Evolutionary conservation across 768 basidiomycete genomes (phyloP).

Genomic region (Naganishia onofrii): DNA sequence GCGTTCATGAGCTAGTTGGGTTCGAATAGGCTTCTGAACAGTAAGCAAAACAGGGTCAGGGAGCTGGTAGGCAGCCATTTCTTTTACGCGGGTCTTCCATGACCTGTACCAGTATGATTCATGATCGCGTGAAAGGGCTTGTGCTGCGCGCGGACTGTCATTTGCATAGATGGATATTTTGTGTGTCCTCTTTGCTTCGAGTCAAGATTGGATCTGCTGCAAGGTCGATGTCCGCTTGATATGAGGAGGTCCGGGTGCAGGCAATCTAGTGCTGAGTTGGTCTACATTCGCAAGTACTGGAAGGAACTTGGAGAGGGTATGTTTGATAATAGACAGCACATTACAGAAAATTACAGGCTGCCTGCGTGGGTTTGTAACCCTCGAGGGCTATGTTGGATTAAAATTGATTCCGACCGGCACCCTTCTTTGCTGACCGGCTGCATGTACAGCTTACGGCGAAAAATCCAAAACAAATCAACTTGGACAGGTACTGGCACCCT

Average conservation of each 20-base stretch:
- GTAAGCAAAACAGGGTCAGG: neutral
- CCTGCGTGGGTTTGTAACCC: no score
- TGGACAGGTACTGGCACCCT: neutral
- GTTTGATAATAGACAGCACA: no score
- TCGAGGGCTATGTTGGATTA: neutral
- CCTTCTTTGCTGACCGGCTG: constrained; percentile 11
- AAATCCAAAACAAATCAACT: constrained; percentile 6
- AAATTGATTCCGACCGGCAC: neutral
- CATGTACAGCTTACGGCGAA: neutral
- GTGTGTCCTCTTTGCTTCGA: no score
- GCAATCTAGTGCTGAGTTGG: neutral
- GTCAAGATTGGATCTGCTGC: neutral
- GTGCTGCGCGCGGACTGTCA: no score
- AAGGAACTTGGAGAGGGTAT: neutral
- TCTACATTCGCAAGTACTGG: neutral
- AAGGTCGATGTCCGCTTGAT: neutral
- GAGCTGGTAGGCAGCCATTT: neutral
- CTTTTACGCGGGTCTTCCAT: no score
- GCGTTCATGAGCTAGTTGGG: no score
- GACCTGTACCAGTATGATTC: neutral
- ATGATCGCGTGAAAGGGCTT: constrained; percentile 5
- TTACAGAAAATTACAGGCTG: no score
- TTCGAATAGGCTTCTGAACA: neutral
- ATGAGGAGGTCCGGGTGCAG: no score
- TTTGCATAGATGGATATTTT: no score